Percentiles rank a stretch among this genome's conserved stretches.
Evolutionary conservation across 1,284 basidiomycete species (phyloP).

Genomic region (Moesziomyces globuligerus): DNA sequence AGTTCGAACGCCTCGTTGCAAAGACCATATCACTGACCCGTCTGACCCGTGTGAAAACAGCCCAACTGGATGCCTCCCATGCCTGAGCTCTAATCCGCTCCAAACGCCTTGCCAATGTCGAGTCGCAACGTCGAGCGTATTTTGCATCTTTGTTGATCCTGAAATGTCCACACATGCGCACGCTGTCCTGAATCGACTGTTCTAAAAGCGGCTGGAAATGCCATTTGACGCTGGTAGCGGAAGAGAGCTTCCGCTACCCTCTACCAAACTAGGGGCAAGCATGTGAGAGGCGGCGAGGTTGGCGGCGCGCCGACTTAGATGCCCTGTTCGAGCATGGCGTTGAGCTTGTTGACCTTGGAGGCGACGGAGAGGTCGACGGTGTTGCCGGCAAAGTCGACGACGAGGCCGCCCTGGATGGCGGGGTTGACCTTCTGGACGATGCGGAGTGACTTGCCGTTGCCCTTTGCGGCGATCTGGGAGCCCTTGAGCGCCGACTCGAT

Average conservation of each 20-base stretch:
- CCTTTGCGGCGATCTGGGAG: slow-evolving; percentile 58
- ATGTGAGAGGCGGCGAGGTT: no score
- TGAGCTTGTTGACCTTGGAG: slow-evolving; percentile 92
- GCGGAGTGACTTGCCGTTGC: slow-evolving; percentile 64
- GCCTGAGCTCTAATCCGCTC: slow-evolving; percentile 26
- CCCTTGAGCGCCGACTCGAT: slow-evolving; percentile 64
- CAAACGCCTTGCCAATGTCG: neutral
- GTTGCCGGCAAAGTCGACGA: slow-evolving; percentile 98
- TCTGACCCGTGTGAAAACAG: slow-evolving; percentile 8
- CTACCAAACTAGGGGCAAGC: no score
- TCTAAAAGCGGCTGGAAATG: no score
- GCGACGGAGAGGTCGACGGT: slow-evolving; percentile 94
- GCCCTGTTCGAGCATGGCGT: slow-evolving; percentile 75
- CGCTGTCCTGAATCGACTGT: no score
- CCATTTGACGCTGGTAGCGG: no score
- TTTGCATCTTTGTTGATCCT: no score
- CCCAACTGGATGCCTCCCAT: slow-evolving; percentile 49
- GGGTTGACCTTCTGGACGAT: slow-evolving; percentile 65
- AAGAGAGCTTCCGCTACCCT: no score
- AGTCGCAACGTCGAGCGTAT: neutral
- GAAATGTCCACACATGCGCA: no score
- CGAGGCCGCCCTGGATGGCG: slow-evolving; percentile 73
- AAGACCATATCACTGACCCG: neutral
- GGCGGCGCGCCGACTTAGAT: no score
- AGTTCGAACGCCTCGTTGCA: no score